These are phyloP conservation scores for Cladophialophora bantiana DNA, from an alignment of 2,329 filamentous ascomycete species.

Conservation along the genomic window DNA sequence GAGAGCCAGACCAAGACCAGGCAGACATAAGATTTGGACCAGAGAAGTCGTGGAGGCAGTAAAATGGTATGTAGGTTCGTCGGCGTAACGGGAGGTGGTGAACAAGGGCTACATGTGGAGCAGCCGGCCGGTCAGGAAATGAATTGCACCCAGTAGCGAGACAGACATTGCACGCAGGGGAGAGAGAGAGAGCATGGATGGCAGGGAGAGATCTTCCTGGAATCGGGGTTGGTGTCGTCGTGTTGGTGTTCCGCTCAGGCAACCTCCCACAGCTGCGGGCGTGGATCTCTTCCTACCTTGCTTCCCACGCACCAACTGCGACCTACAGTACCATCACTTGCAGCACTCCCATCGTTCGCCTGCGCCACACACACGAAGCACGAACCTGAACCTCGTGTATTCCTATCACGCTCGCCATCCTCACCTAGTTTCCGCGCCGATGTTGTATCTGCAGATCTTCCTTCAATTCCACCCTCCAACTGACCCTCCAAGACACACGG, in stretches of 20 bases:
- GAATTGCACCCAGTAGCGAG: background rate
- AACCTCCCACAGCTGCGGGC: constrained; percentile 1
- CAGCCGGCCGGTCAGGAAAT: background rate
- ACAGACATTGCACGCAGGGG: background rate
- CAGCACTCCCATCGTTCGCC: background rate
- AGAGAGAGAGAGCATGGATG: background rate
- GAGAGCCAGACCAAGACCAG: too few relatives aligned
- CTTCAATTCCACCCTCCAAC: background rate
- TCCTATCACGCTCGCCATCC: background rate
- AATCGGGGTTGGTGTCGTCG: background rate
- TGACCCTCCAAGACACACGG: background rate
- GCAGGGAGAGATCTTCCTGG: background rate
- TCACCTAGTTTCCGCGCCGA: background rate
- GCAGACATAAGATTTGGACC: constrained; percentile 1
- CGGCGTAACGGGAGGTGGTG: background rate
- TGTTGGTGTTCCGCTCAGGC: background rate
- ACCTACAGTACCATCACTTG: background rate
- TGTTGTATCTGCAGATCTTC: background rate
- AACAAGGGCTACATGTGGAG: constrained; percentile 4
- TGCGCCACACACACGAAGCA: background rate
- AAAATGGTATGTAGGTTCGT: background rate
- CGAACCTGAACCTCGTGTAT: background rate
- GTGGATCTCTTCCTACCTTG: background rate
- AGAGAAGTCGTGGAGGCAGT: background rate
- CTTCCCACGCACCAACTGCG: background rate